Percentiles rank a stretch among this genome's conserved stretches.
phyloP scores from a whole-genome alignment of 768 basidiomycete species.

The Leccinum variicolor region DNA sequence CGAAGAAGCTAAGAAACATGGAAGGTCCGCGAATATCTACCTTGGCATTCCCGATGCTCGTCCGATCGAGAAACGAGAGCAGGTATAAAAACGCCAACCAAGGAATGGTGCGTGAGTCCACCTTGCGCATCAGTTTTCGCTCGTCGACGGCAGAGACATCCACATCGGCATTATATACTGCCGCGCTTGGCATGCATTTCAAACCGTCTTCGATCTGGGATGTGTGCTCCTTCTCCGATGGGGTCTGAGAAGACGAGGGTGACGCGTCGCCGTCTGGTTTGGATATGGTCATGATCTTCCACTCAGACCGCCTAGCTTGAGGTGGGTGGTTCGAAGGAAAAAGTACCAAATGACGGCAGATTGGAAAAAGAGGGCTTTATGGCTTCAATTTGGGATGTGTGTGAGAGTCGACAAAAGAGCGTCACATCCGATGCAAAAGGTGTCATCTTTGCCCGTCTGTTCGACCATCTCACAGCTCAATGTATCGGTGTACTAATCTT shows the following conservation, averaged over 20 bases:
- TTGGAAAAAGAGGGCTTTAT: not conserved
- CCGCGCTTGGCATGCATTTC: not conserved
- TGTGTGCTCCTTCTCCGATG: constrained; percentile 3
- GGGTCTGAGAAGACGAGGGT: not conserved
- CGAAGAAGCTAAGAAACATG: too few species aligned
- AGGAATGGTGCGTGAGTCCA: constrained; percentile 60
- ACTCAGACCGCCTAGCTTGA: not conserved
- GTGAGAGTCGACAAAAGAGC: too few species aligned
- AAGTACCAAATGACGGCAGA: not conserved
- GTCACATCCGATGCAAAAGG: too few species aligned
- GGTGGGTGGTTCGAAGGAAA: not conserved
- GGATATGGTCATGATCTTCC: not conserved
- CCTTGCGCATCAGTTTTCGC: constrained; percentile 64
- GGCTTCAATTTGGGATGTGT: too few species aligned
- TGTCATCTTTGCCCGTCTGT: too few species aligned
- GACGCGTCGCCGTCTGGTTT: not conserved
- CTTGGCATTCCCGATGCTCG: too few species aligned
- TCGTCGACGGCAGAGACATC: constrained; percentile 65
- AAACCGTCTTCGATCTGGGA: not conserved
- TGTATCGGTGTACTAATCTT: too few species aligned
- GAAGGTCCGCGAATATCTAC: too few species aligned
- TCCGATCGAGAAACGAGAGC: too few species aligned
- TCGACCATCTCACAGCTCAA: too few species aligned
- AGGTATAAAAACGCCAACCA: constrained; percentile 77
- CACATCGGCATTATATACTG: constrained; percentile 40